Percentiles rank a stretch among this genome's conserved stretches.
Evolutionary conservation across 108 stramenopile species (phyloP).

Genomic region (Skeletonema marinoi): DNA sequence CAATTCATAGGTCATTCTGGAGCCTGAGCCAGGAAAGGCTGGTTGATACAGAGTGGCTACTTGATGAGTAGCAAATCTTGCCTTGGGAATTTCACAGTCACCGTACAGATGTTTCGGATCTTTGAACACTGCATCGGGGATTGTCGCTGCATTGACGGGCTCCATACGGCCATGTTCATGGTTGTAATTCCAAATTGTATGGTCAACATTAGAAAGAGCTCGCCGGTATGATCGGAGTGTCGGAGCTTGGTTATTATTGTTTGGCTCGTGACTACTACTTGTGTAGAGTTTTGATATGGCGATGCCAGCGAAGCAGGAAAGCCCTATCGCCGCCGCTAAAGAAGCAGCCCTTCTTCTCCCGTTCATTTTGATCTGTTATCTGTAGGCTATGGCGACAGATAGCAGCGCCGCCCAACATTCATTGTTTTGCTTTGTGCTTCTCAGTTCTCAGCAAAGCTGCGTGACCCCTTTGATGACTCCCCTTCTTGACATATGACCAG

Average conservation of each 20-base stretch:
- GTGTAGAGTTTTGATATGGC: not conserved
- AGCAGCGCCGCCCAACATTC: no score
- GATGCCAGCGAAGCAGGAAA: not conserved
- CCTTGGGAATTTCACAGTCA: not conserved
- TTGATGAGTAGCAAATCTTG: not conserved
- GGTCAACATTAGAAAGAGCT: not conserved
- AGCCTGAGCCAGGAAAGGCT: slow-evolving; percentile 48
- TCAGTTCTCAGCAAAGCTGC: no score
- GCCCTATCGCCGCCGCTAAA: not conserved
- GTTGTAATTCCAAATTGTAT: no score
- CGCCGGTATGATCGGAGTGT: not conserved
- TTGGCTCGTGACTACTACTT: not conserved
- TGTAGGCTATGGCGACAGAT: no score
- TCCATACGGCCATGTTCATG: no score
- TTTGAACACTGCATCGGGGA: not conserved
- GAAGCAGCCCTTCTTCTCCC: not conserved
- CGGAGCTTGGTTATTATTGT: not conserved
- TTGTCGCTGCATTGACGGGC: not conserved
- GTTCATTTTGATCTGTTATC: not conserved
- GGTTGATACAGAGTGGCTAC: slow-evolving; percentile 17
- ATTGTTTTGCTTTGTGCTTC: no score
- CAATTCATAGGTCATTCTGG: slow-evolving; percentile 31
- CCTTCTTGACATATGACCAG: no score
- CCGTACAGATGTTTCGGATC: not conserved
- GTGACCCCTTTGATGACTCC: no score